Percentiles rank a stretch among this genome's conserved stretches.
Conservation (phyloP, 257 asterid genomes). For the Eucommia ulmoides region DNA sequence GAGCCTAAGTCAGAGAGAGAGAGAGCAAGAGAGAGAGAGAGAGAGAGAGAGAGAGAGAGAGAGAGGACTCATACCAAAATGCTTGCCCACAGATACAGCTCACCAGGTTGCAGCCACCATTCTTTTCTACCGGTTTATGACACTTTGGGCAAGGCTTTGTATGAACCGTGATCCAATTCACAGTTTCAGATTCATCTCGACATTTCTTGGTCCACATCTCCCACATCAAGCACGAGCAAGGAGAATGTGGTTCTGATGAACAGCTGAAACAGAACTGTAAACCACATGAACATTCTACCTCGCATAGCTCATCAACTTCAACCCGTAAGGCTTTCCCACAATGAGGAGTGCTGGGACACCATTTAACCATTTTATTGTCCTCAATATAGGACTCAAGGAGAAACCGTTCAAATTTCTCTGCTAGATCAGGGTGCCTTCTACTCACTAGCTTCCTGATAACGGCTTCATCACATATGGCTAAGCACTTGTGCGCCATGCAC, state of each 20-base stretch:
- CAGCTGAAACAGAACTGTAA: conserved; percentile 91
- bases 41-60: too few relatives aligned
- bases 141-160: conserved; percentile 97
- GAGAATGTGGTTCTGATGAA: conserved; percentile 86
- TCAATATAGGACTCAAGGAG: conserved; percentile 95
- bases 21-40: too few relatives aligned
- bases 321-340: conserved; percentile 96
- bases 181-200: conserved; percentile 93
- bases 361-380: conserved; percentile 93
- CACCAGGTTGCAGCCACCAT: conserved; percentile 93
- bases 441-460: conserved; percentile 53
- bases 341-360: conserved; percentile 98
- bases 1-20: too few relatives aligned
- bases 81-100: conserved; percentile 94
- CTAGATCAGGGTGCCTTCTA: conserved; percentile 55
- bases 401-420: conserved; percentile 83
- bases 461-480: conserved; percentile 80
- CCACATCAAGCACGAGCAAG: conserved; percentile 97
- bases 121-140: conserved; percentile 92
- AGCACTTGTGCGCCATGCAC: conserved; percentile 94
- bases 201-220: conserved; percentile 91
- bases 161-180: conserved; percentile 82
- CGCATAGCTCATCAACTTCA: conserved; percentile 71
- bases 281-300: conserved; percentile 95
- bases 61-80: conserved; percentile 55